Percentiles rank a stretch among this genome's conserved stretches.
Conservation (phyloP, 2,329 filamentous ascomycete species). For the Exophiala viscosa region DNA sequence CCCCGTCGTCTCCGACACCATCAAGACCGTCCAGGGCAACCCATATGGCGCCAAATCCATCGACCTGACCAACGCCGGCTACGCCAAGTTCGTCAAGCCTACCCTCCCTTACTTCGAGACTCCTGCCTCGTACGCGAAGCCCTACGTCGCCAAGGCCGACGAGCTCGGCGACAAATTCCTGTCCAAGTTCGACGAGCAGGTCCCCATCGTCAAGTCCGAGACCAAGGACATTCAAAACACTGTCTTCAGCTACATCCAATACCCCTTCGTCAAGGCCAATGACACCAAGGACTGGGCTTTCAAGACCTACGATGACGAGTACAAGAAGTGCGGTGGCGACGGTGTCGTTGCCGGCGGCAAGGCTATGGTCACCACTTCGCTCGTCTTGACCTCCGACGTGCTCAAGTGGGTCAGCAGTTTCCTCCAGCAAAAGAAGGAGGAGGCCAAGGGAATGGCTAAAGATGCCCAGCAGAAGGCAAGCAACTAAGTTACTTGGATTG, state of each 20-base stretch:
- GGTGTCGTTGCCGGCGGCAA: conserved; percentile 65
- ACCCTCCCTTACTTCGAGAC: conserved; percentile 72
- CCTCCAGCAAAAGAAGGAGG: conserved; percentile 60
- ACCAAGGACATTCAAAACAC: conserved; percentile 66
- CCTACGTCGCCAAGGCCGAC: conserved; percentile 82
- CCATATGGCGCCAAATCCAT: conserved; percentile 80
- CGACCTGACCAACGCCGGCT: conserved; percentile 69
- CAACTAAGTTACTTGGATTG: too few species aligned
- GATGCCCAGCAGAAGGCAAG: conserved; percentile 1
- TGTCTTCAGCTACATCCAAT: conserved; percentile 58
- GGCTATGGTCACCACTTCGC: conserved; percentile 64
- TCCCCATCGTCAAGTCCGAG: conserved; percentile 72
- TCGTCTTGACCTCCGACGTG: conserved; percentile 64
- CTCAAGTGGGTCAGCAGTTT: conserved; percentile 59
- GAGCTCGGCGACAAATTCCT: conserved; percentile 69
- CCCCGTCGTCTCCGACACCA: conserved; percentile 74
- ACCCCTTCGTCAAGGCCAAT: conserved; percentile 61
- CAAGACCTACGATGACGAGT: conserved; percentile 43
- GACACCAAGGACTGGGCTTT: conserved; percentile 50
- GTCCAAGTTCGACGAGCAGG: conserved; percentile 63
- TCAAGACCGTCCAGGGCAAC: conserved; percentile 75
- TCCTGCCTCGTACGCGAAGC: conserved; percentile 76
- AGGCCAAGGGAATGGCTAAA: conserved; percentile 50
- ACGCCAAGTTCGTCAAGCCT: conserved; percentile 71
- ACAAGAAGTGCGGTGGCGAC: conserved; percentile 50